Percentiles rank a stretch among this genome's conserved stretches.
Evolutionary conservation across 768 basidiomycete species (phyloP).

Genomic region (Lanmaoa pseudosensibilis): DNA sequence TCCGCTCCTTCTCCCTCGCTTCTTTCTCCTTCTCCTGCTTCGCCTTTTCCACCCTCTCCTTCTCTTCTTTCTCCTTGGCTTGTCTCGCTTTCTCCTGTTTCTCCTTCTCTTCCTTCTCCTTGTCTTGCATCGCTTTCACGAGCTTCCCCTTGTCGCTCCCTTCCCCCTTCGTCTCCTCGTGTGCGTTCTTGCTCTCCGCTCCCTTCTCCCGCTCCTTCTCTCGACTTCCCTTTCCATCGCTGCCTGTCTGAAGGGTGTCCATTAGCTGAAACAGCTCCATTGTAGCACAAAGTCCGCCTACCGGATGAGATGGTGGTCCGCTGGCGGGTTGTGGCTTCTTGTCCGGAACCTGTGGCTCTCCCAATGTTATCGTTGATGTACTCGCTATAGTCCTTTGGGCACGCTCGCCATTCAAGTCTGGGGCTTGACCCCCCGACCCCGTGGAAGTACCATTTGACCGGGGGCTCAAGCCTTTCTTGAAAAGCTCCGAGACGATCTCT

Average conservation of each 20-base stretch:
- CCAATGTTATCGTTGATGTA: constrained; percentile 1
- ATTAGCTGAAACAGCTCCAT: not conserved
- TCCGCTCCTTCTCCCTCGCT: not conserved
- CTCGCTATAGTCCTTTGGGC: not conserved
- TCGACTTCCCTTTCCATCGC: not conserved
- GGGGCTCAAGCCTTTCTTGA: constrained; percentile 26
- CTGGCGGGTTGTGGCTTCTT: not conserved
- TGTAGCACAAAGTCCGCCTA: not conserved
- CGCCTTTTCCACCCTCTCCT: not conserved
- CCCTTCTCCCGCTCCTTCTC: not conserved
- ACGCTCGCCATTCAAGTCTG: constrained; percentile 6
- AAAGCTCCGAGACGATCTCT: constrained; percentile 34
- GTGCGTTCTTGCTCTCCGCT: not conserved
- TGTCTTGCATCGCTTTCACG: not conserved
- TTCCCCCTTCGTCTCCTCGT: no score
- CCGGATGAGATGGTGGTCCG: not conserved
- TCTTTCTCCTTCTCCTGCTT: not conserved
- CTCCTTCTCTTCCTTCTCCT: not conserved
- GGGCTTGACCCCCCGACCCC: constrained; percentile 20
- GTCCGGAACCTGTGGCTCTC: constrained; percentile 13
- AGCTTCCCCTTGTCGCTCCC: no score
- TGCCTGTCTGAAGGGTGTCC: not conserved
- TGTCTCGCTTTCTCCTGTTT: not conserved
- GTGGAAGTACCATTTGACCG: constrained; percentile 14
- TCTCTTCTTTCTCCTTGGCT: not conserved